Percentiles rank a stretch among this genome's conserved stretches.
phyloP scores from a whole-genome alignment of 2,329 filamentous ascomycete genomes.

The Tolypocladium inflatum region DNA sequence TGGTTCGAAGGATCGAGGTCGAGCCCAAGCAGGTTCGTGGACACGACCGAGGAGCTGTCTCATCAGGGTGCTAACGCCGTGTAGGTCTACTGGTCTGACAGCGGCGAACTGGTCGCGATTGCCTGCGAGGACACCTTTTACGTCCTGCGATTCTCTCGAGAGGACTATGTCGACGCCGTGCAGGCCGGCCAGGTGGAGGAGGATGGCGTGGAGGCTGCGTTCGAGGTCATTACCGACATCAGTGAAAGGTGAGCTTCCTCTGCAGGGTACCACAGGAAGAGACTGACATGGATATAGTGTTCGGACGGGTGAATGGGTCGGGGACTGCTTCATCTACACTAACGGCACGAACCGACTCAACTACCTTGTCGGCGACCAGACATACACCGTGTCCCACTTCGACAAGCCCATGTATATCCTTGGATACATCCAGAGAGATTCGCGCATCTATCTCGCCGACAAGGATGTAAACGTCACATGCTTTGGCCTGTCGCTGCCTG shows the following conservation, averaged over 20 bases:
- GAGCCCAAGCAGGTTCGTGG: conserved; percentile 43
- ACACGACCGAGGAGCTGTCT: background rate
- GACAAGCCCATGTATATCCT: conserved; percentile 92
- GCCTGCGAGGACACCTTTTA: conserved; percentile 95
- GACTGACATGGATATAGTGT: conserved; percentile 45
- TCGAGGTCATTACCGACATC: conserved; percentile 93
- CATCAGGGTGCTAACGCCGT: conserved; percentile 1
- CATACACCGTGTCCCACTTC: conserved; percentile 94
- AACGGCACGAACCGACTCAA: conserved; percentile 94
- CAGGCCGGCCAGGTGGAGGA: conserved; percentile 76
- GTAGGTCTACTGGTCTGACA: conserved; percentile 94
- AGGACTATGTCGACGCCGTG: conserved; percentile 75
- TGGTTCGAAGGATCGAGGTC: conserved; percentile 87
- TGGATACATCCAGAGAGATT: conserved; percentile 90
- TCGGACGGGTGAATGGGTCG: conserved; percentile 93
- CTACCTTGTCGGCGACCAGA: conserved; percentile 96
- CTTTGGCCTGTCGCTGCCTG: conserved; percentile 80
- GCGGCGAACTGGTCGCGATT: conserved; percentile 82
- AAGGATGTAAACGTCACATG: conserved; percentile 92
- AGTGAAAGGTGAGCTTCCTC: conserved; percentile 59
- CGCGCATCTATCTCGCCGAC: conserved; percentile 88
- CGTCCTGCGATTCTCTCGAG: conserved; percentile 82
- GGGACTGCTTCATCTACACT: conserved; percentile 98
- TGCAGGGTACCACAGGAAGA: background rate
- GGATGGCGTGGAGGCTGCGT: conserved; percentile 90